Evolutionary conservation across 805 yeast genomes (phyloP), one percentile per base, ranked within the genome.

Genomic region (Myxozyma kluyveri): DNA sequence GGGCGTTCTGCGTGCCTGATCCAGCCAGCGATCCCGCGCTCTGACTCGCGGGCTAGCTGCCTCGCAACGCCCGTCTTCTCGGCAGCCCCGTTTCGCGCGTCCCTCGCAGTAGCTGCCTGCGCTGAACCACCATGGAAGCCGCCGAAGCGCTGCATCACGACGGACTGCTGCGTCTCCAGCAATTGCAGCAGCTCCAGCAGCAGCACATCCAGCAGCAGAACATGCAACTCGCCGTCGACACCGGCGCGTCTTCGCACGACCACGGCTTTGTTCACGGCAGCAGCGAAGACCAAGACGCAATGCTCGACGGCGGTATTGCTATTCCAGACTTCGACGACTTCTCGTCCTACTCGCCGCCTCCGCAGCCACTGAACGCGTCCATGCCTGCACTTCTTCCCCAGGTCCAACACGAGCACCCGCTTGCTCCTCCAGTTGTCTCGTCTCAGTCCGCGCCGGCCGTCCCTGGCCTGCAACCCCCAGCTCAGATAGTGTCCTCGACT

Each of bases 281-380:
- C 4, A 10, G 6, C 22, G 23, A 9, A 22, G 39, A 29, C 29
- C 38, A 22, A 39, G 27, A 18, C 18, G 33, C 33, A 29, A n/a
- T 27, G 19, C 17, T 32, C 17, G 43, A 42, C 7, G 33, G 42
- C 19, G 47, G 36, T 4, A 46, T 49, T 32, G 45, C 43, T 31
- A 43, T 49, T 31, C 57, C 54, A 5, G 54, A 54, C 35, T 54
- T 54, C 39, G 44, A 54, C 14, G 54, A 48, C 43, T 49, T 54
- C 35, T 41, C 57, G 2, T 45, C 51, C 24, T 54, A 53, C 37
- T 38, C 50, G 3, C 44, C 56, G 5, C 49, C 50, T 7, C 24
- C 43, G 36, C 49, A 38, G 36, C 42, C 19, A n/a, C 42, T 10
- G 19, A n/a, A 39, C 17, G 29, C 9, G 7, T 29, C 33, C 42